phyloP scores from a whole-genome alignment of 1,284 basidiomycete species.

The Ustilago tritici region DNA sequence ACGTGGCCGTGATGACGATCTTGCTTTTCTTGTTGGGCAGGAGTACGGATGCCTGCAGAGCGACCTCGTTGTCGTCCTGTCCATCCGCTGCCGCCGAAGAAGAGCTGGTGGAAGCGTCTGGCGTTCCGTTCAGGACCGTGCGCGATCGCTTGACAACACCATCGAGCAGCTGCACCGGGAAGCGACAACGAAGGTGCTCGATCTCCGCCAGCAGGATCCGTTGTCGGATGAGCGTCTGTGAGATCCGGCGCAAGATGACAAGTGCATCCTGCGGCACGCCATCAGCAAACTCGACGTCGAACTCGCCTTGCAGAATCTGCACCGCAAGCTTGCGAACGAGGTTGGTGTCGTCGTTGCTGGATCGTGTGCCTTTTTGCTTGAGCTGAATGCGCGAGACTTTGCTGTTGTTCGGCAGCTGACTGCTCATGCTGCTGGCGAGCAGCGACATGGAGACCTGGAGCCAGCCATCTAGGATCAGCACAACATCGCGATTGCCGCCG shows the following conservation, averaged over 20 bases:
- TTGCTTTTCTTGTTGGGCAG: slow-evolving; percentile 50
- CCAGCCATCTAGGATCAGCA: slow-evolving; percentile 51
- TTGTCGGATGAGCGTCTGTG: slow-evolving; percentile 45
- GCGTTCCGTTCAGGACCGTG: slow-evolving; percentile 23
- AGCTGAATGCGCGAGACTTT: slow-evolving; percentile 51
- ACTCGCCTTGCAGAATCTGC: slow-evolving; percentile 39
- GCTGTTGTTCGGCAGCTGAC: slow-evolving; percentile 36
- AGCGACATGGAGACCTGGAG: slow-evolving; percentile 54
- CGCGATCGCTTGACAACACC: slow-evolving; percentile 14
- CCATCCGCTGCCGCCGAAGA: slow-evolving; percentile 4
- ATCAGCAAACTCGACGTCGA: slow-evolving; percentile 48
- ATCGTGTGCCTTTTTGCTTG: slow-evolving; percentile 35
- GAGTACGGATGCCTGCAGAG: slow-evolving; percentile 51
- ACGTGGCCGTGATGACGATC: slow-evolving; percentile 45
- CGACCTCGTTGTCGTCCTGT: slow-evolving; percentile 25
- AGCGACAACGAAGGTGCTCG: slow-evolving; percentile 50
- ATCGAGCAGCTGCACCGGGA: slow-evolving; percentile 52
- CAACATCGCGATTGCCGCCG: slow-evolving; percentile 39
- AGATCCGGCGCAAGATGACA: slow-evolving; percentile 49
- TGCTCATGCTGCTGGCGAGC: slow-evolving; percentile 26
- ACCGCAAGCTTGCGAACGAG: slow-evolving; percentile 42
- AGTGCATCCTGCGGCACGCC: slow-evolving; percentile 37
- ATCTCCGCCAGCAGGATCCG: slow-evolving; percentile 53
- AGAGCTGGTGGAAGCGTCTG: slow-evolving; percentile 29
- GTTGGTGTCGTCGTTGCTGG: slow-evolving; percentile 42